A percentile compares a stretch with the other conserved stretches of the same genome.
Conservation (phyloP, 2,329 filamentous ascomycete species). For the Ceratocystis eucalypticola region DNA sequence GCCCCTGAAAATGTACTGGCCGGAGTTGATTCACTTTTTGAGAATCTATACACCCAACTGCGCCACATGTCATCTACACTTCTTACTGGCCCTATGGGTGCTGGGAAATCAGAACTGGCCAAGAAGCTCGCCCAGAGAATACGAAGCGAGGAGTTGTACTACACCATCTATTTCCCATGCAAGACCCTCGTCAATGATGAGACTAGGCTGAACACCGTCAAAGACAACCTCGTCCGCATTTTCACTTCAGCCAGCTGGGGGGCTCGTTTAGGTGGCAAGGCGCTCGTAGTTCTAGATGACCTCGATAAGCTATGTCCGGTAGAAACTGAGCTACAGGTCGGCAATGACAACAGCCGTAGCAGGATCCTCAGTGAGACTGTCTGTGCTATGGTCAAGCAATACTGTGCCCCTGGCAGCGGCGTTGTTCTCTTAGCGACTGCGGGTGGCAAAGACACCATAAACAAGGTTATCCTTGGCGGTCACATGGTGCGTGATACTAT, state of each 20-base stretch:
- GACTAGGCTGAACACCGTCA: conserved; percentile 75
- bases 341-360: conserved; percentile 84
- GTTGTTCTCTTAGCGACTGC: conserved; percentile 84
- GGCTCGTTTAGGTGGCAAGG: conserved; percentile 67
- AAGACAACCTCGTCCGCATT: conserved; percentile 68
- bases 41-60: conserved; percentile 60
- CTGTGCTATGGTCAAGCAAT: conserved; percentile 68
- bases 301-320: conserved; percentile 83
- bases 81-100: conserved; percentile 74
- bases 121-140: conserved; percentile 63
- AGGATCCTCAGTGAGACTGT: conserved; percentile 84
- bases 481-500: conserved; percentile 89
- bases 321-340: conserved; percentile 88
- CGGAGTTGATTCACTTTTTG: conserved; percentile 66
- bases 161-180: conserved; percentile 76
- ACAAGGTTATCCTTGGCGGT: conserved; percentile 78
- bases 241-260: conserved; percentile 91
- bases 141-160: conserved; percentile 59
- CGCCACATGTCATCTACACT: conserved; percentile 79
- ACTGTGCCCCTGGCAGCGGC: conserved; percentile 64
- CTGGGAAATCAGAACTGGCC: conserved; percentile 75
- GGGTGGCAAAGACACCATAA: conserved; percentile 81
- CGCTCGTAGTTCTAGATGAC: conserved; percentile 81
- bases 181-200: conserved; percentile 82
- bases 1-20: conserved; percentile 52